These are phyloP conservation scores for Moesziomyces sp. DNA, from an alignment of 1,284 basidiomycete genomes.

Conservation along the genomic window DNA sequence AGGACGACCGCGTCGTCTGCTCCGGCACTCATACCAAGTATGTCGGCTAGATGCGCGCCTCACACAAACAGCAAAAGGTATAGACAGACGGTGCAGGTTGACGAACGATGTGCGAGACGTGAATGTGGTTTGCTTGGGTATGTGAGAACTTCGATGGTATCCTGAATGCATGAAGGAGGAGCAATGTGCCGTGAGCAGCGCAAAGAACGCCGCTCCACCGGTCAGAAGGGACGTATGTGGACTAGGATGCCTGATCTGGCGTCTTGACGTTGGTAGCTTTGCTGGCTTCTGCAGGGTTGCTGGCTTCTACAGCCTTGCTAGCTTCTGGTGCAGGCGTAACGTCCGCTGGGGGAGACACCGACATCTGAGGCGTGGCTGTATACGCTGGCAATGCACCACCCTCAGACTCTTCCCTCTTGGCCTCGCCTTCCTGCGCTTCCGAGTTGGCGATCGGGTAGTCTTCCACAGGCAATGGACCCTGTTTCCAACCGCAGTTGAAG, in stretches of 20 bases:
- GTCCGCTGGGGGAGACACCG: background rate
- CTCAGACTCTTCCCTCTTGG: slow-evolving; percentile 5
- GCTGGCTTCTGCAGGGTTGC: background rate
- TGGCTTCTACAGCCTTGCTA: background rate
- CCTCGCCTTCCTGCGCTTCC: slow-evolving; percentile 8
- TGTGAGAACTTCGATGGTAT: background rate
- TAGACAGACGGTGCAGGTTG: too few relatives aligned
- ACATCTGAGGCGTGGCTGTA: slow-evolving; percentile 33
- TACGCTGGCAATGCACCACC: slow-evolving; percentile 22
- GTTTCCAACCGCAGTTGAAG: slow-evolving; percentile 44
- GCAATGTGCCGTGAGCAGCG: too few relatives aligned
- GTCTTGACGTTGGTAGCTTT: slow-evolving; percentile 1
- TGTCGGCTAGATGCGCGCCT: slow-evolving; percentile 19
- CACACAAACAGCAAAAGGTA: too few relatives aligned
- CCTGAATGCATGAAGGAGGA: background rate
- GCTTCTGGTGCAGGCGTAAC: too few relatives aligned
- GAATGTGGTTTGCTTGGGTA: background rate
- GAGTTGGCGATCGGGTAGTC: slow-evolving; percentile 44
- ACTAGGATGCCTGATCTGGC: background rate
- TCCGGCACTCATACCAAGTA: slow-evolving; percentile 47
- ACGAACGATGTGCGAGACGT: too few relatives aligned
- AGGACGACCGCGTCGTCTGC: slow-evolving; percentile 38
- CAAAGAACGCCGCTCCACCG: background rate
- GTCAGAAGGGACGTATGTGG: background rate
- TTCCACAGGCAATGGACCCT: slow-evolving; percentile 36